phyloP scores from a whole-genome alignment of 139 green algal species.

The Chlamydomonas asymmetrica region DNA sequence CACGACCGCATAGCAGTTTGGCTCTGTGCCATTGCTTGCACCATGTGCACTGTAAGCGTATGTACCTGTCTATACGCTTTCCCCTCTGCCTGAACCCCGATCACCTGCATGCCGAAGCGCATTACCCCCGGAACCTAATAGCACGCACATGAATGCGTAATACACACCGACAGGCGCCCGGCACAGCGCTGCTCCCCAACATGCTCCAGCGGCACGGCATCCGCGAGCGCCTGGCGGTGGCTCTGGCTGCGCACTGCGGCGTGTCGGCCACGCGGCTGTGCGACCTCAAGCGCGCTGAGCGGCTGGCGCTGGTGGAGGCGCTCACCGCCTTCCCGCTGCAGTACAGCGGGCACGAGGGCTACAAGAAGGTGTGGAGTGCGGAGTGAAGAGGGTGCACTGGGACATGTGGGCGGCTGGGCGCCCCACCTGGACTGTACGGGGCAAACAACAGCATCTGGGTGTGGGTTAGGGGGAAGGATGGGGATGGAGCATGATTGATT shows the following conservation, averaged over 20 bases:
- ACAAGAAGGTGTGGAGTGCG: constrained; percentile 61
- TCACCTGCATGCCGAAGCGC: no score
- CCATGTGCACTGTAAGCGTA: neutral
- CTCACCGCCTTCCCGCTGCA: constrained; percentile 65
- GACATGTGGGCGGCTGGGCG: no score
- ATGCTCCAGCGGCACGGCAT: constrained; percentile 60
- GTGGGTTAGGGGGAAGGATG: no score
- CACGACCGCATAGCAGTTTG: no score
- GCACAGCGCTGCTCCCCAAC: constrained; percentile 38
- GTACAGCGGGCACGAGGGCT: constrained; percentile 67
- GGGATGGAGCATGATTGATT: no score
- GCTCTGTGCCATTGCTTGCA: neutral
- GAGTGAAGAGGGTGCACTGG: no score
- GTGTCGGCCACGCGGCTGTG: constrained; percentile 34
- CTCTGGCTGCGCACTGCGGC: constrained; percentile 61
- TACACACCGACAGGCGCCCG: constrained; percentile 21
- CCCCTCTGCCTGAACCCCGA: no score
- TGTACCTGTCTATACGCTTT: neutral
- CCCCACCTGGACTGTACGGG: no score
- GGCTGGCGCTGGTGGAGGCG: constrained; percentile 51
- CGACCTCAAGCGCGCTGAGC: constrained; percentile 55
- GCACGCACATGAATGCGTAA: no score
- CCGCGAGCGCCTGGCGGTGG: constrained; percentile 72
- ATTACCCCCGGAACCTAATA: no score
- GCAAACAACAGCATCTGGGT: no score